A percentile compares a stretch with the other conserved stretches of the same genome.
Conservation (phyloP, 1,284 basidiomycete species). For the Sanghuangporus weigelae region DNA sequence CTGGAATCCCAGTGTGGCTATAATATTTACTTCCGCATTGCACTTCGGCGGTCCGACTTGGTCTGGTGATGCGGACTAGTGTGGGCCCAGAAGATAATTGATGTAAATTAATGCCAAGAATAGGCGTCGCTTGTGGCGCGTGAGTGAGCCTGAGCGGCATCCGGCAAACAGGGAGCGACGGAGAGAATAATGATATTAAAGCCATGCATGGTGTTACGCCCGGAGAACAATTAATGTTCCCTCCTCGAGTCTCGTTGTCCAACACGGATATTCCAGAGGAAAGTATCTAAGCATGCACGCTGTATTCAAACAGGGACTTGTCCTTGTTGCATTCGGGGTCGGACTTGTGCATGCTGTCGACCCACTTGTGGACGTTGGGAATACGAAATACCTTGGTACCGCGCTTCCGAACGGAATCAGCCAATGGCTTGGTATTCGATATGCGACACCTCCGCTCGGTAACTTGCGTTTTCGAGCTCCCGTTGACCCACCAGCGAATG, state of each 20-base stretch:
- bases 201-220: neutral
- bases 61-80: neutral
- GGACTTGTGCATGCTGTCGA: slow-evolving; percentile 4
- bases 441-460: slow-evolving; percentile 26
- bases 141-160: neutral
- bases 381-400: slow-evolving; percentile 20
- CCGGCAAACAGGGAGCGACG: neutral
- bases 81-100: neutral
- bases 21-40: neutral
- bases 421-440: slow-evolving; percentile 27
- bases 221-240: neutral
- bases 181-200: neutral
- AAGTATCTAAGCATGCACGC: too few relatives aligned
- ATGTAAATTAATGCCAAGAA: neutral
- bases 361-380: slow-evolving; percentile 20
- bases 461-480: slow-evolving; percentile 25
- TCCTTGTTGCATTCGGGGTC: neutral
- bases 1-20: too few relatives aligned
- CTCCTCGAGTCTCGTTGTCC: too few relatives aligned
- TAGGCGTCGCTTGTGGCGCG: neutral
- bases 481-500: slow-evolving; percentile 19
- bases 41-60: neutral
- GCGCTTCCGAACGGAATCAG: slow-evolving; percentile 20
- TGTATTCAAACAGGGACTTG: neutral
- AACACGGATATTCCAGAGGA: too few relatives aligned